These are phyloP conservation scores for Saturnispora silvae DNA, from an alignment of 805 yeast species.

Conservation along the genomic window DNA sequence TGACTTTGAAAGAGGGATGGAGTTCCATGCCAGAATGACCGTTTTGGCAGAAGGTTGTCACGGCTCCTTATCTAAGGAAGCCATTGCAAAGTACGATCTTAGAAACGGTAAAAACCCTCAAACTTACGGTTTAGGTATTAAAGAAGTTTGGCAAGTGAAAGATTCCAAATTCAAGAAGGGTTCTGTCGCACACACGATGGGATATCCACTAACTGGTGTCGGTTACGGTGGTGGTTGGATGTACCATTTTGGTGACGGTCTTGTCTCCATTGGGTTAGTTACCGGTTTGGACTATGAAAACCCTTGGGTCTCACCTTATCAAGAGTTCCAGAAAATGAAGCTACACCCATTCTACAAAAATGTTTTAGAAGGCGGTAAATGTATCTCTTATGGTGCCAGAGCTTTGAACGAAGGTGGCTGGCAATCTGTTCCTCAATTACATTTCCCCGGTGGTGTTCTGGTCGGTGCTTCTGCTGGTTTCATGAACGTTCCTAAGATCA, in stretches of 20 bases:
- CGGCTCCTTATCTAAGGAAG: constrained; percentile 80
- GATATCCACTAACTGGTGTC: constrained; percentile 65
- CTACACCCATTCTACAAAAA: constrained; percentile 74
- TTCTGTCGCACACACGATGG: constrained; percentile 75
- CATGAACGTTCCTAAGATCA: constrained; percentile 93
- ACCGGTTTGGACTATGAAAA: constrained; percentile 89
- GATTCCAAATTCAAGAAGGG: constrained; percentile 78
- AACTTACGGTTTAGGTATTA: constrained; percentile 91
- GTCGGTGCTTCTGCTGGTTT: constrained; percentile 97
- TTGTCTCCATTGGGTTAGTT: constrained; percentile 89
- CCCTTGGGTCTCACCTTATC: constrained; percentile 92
- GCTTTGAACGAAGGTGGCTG: constrained; percentile 96
- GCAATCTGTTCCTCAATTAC: constrained; percentile 82
- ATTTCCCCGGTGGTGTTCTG: constrained; percentile 93
- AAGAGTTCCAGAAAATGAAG: constrained; percentile 92
- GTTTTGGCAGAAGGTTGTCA: constrained; percentile 98
- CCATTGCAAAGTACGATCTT: constrained; percentile 55
- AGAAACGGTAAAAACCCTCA: constrained; percentile 61
- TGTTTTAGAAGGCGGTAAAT: constrained; percentile 78
- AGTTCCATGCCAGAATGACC: constrained; percentile 82
- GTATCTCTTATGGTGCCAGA: constrained; percentile 90
- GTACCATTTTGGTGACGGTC: constrained; percentile 91
- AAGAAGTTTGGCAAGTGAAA: constrained; percentile 93
- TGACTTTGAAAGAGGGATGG: constrained; percentile 93
- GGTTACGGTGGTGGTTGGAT: constrained; percentile 96